Percentiles rank a stretch among this genome's conserved stretches.
These are phyloP conservation scores for Rosa multiflora DNA, from an alignment of 306 rosid genomes.

Conservation along the genomic window DNA sequence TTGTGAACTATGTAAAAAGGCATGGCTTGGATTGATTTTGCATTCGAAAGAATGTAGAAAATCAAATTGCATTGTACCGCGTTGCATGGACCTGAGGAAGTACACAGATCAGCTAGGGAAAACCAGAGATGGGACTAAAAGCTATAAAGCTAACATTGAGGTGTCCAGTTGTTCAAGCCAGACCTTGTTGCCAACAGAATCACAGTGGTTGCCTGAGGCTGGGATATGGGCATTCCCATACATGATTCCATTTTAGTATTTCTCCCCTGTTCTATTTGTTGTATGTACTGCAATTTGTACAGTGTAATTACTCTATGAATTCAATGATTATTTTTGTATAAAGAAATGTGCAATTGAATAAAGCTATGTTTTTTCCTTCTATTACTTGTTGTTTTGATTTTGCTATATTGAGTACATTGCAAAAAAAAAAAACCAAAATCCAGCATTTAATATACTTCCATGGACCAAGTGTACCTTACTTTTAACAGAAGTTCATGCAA, in stretches of 20 bases:
- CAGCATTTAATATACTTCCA: not conserved
- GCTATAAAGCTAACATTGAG: not conserved
- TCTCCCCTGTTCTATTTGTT: not conserved
- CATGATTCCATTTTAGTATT: not conserved
- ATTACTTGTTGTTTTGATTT: too few relatives aligned
- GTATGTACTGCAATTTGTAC: not conserved
- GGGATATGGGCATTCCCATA: not conserved
- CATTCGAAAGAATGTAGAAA: conserved; percentile 40
- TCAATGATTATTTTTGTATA: not conserved
- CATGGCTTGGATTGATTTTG: conserved; percentile 8
- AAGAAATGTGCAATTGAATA: too few relatives aligned
- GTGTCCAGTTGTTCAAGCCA: not conserved
- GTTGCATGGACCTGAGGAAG: conserved; percentile 28
- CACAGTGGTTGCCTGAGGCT: not conserved
- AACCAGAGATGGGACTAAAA: not conserved
- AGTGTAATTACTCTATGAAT: not conserved
- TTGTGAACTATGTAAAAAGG: conserved; percentile 39
- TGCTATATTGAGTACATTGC: too few relatives aligned
- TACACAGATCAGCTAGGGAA: not conserved
- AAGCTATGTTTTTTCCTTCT: too few relatives aligned
- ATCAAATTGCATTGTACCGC: conserved; percentile 33
- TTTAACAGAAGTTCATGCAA: not conserved
- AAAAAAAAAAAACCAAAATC: too few relatives aligned
- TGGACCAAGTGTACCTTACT: not conserved
- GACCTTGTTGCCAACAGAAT: not conserved